These are phyloP conservation scores for Pseudonitzschia pungens DNA, from an alignment of 108 stramenopile genomes.

Conservation along the genomic window DNA sequence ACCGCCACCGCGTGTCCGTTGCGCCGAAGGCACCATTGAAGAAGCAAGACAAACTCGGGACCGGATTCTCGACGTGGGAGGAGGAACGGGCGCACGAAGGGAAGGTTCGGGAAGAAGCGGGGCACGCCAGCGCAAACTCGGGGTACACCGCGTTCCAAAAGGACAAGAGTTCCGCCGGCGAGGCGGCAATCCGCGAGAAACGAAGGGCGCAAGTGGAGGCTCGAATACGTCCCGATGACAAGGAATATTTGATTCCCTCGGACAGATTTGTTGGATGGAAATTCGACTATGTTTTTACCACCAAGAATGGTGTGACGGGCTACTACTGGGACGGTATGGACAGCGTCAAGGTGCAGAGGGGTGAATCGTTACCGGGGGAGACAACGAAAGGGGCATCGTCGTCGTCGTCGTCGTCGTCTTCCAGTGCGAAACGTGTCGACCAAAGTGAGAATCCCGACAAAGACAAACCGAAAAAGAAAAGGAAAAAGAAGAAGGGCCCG, in stretches of 20 bases:
- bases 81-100: slow-evolving; percentile 72
- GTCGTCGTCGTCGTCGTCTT: background rate
- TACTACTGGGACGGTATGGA: slow-evolving; percentile 92
- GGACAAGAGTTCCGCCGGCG: slow-evolving; percentile 46
- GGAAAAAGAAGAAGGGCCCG: slow-evolving; percentile 49
- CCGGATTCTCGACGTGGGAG: slow-evolving; percentile 62
- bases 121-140: slow-evolving; percentile 46
- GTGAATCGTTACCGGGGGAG: slow-evolving; percentile 19
- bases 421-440: background rate
- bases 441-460: background rate
- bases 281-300: slow-evolving; percentile 86
- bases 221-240: slow-evolving; percentile 62
- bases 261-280: slow-evolving; percentile 71
- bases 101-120: slow-evolving; percentile 55
- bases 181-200: slow-evolving; percentile 31
- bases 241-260: slow-evolving; percentile 61
- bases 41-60: slow-evolving; percentile 57
- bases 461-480: slow-evolving; percentile 28
- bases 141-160: slow-evolving; percentile 72
- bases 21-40: slow-evolving; percentile 80
- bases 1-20: slow-evolving; percentile 16
- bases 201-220: slow-evolving; percentile 52
- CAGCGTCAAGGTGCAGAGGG: slow-evolving; percentile 49
- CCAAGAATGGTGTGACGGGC: slow-evolving; percentile 60
- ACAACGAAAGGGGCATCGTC: background rate